Conservation (phyloP, 2,329 filamentous ascomycete species). For the Colletotrichum sp. region DNA sequence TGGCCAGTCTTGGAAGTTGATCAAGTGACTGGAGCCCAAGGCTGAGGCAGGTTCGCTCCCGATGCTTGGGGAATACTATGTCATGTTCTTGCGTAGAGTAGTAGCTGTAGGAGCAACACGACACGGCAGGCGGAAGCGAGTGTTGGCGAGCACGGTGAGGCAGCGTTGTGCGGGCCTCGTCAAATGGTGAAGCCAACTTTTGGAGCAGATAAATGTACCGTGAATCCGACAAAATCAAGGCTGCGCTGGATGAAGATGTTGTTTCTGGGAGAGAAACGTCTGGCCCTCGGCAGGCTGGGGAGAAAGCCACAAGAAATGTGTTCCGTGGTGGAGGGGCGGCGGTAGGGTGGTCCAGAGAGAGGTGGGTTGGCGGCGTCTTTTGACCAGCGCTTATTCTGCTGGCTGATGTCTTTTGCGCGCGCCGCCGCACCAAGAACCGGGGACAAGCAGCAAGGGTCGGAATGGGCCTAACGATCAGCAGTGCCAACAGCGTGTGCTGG, state of each 20-base stretch:
- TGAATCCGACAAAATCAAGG: not conserved
- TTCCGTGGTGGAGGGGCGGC: not conserved
- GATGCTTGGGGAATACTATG: not conserved
- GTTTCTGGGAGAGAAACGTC: not conserved
- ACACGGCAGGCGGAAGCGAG: not conserved
- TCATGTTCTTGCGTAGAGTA: slow-evolving; percentile 12
- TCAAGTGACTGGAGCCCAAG: not conserved
- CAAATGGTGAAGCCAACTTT: not conserved
- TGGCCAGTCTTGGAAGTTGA: not conserved
- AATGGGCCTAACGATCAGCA: not conserved
- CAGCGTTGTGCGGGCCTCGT: not conserved
- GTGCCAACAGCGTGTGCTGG: not conserved
- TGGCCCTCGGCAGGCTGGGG: not conserved
- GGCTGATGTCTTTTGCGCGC: not conserved
- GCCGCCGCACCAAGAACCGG: not conserved
- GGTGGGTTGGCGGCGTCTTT: slow-evolving; percentile 5
- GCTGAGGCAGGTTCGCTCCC: not conserved
- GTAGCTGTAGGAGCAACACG: not conserved
- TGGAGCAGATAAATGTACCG: not conserved
- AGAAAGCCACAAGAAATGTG: slow-evolving; percentile 3
- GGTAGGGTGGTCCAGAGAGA: not conserved
- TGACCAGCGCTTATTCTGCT: slow-evolving; percentile 16
- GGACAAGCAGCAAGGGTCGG: not conserved
- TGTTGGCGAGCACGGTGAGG: not conserved
- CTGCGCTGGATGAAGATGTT: not conserved